These are phyloP conservation scores for Camellia sinensis DNA, from an alignment of 148 eudicot genomes.

Conservation along the genomic window DNA sequence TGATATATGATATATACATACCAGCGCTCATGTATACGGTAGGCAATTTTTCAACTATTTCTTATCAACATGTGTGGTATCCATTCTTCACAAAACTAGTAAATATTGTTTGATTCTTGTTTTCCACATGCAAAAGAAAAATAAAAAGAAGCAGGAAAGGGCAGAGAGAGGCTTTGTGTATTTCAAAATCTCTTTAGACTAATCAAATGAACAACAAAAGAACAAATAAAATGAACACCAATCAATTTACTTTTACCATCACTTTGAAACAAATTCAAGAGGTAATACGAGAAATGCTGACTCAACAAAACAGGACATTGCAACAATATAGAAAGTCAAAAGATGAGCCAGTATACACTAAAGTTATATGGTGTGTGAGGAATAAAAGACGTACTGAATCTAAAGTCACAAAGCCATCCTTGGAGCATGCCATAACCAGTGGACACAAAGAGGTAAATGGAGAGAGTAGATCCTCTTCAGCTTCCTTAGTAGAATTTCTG, in stretches of 20 bases:
- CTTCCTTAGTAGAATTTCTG: slow-evolving; percentile 38
- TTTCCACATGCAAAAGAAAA: too few species aligned
- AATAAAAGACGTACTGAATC: slow-evolving; percentile 57
- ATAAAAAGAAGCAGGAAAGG: too few species aligned
- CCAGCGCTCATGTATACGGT: background rate
- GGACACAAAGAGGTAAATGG: slow-evolving; percentile 78
- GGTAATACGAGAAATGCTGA: too few species aligned
- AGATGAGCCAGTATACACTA: background rate
- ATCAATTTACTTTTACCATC: background rate
- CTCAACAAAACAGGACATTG: too few species aligned
- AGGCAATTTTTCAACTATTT: background rate
- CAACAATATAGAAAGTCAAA: too few species aligned
- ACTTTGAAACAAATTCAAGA: too few species aligned
- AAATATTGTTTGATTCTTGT: background rate
- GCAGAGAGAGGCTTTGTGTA: too few species aligned
- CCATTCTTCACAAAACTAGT: background rate
- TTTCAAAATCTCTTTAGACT: too few species aligned
- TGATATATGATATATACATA: background rate
- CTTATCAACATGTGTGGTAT: background rate
- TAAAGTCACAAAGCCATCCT: slow-evolving; percentile 69
- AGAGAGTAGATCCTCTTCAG: slow-evolving; percentile 59
- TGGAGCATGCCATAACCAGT: slow-evolving; percentile 72
- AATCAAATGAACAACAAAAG: background rate
- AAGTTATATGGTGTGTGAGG: background rate
- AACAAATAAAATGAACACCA: background rate